Base-by-base conservation (phyloP, 108 stramenopile genomes). In the Stephanodiscus triporus region DNA sequence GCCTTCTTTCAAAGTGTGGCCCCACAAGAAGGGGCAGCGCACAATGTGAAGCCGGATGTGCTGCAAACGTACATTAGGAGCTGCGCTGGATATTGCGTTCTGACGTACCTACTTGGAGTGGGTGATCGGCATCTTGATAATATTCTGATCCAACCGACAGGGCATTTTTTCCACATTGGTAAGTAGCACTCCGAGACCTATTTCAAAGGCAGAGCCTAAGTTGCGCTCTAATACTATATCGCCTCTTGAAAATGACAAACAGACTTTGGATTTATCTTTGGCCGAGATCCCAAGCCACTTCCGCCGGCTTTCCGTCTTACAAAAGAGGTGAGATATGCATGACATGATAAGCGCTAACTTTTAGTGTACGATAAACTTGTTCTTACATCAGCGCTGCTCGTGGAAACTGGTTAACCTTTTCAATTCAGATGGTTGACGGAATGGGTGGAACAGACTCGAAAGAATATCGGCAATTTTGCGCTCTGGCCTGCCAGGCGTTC, bases 401-500 rank as follows among this genome's bases (percentile, higher is more conserved):
- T 63, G 26, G 40, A 22, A 22, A 63, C n/a, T 19, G 36, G 11
- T 45, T 38, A 14, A 43, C 59, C 22, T 20, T 29, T 65, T 42
- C 81, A 63, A 49, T 9, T 40, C 42, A 83, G 82, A 97, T 97
- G 97, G 94, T 96, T 6, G 96, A 98, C 51, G 96, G 95, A 11
- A 97, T 98, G 96, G 97, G 97, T 26, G 97, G 98, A 9, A 82
- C 87, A 0, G 96, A 97, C 47, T 92, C 89, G 2, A 75, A 84
- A 48, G 94, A 96, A 62, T 95, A 97, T 75, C 89, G 90, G 30
- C 86, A 92, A 68, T 99, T 99, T 78, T 93, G 96, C 73, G 93
- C 93, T 24, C 74, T 97, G 23, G 92, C 96, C 42, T 97, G 98
- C 66, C 96, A 98, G 81, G 97, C 96, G 4, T 99, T 96, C 77